Base-by-base conservation (phyloP, 2,329 filamentous ascomycete genomes). In the Aspergillus neotritici region DNA sequence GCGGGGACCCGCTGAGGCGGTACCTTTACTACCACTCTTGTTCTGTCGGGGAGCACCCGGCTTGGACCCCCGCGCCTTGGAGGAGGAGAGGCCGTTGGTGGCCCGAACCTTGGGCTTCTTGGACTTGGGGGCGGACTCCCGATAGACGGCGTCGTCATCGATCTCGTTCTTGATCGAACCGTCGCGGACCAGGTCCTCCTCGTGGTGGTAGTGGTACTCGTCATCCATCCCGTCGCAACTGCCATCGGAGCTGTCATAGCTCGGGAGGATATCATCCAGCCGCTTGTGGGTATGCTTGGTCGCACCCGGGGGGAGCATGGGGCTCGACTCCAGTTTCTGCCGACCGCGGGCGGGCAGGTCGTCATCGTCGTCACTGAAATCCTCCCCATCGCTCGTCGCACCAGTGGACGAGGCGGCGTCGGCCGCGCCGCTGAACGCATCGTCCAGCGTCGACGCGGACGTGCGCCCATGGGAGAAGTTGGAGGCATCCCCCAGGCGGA, bases 391-490 rank as follows among this genome's bases (percentile, higher is more conserved):
- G 54, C 86, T 90, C 37, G 86, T 93, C 43, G 87, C 88, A 41
- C 87, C 87, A 34, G 86, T 88, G 2, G 87, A 94, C 3, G 88
- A 94, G 37, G 86, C 81, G 37, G 79, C 81, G 62, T 96, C 91
- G 32, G 90, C 90, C 57, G 82, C 83, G 37, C 90, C 90, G 64
- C 91, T 96, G 51, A 96, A 86, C 1, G 87, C 90, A 66, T 97
- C 91, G 59, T 97, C 91, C 44, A 93, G 74, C 5, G 91, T 96
- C 1, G 91, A 96, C 5, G 89, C 88, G 7, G 91, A 96, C 3
- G 88, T 94, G 54, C 91, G 86, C 42, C 89, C 90, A 58, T 95
- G 87, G 2, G 89, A 94, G 60, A 94, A 85, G 63, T 94, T 94
- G 44, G 89, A 93, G 56, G 90, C 87, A 63, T 96, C 90, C 35